Evolutionary conservation across 257 asterid genomes (phyloP).

Genomic region (Linaria vulgaris): DNA sequence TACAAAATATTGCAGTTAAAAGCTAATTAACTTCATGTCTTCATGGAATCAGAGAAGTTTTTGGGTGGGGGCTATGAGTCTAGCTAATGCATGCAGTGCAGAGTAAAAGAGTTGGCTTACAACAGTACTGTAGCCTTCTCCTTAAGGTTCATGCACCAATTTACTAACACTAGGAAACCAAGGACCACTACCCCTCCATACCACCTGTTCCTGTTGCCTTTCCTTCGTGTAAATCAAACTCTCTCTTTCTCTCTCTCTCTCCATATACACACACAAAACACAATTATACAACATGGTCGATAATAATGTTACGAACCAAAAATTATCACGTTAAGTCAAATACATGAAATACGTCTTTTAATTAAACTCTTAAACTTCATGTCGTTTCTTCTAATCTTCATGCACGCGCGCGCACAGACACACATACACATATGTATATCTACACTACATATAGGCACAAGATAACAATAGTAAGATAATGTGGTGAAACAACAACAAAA

Average conservation of each 20-base stretch:
- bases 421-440: neutral
- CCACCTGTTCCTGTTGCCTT: slow-evolving; percentile 23
- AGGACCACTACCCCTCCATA: slow-evolving; percentile 32
- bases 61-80: neutral
- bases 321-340: too few species aligned
- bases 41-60: slow-evolving; percentile 1
- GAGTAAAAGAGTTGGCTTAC: slow-evolving; percentile 26
- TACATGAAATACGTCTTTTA: too few species aligned
- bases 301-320: too few species aligned
- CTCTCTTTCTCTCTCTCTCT: neutral
- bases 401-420: too few species aligned
- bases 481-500: slow-evolving; percentile 17
- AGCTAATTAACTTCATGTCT: too few species aligned
- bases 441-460: too few species aligned
- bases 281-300: too few species aligned
- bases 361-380: too few species aligned
- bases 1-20: too few species aligned
- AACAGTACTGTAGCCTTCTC: slow-evolving; percentile 2
- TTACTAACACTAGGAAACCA: slow-evolving; percentile 10
- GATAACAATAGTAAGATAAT: neutral
- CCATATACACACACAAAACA: neutral
- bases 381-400: too few species aligned
- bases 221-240: slow-evolving; percentile 15
- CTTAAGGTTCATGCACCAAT: slow-evolving; percentile 11
- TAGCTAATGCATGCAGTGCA: neutral